These are phyloP conservation scores for Kodamaea lidongshanica DNA, from an alignment of 805 yeast species.

Conservation along the genomic window DNA sequence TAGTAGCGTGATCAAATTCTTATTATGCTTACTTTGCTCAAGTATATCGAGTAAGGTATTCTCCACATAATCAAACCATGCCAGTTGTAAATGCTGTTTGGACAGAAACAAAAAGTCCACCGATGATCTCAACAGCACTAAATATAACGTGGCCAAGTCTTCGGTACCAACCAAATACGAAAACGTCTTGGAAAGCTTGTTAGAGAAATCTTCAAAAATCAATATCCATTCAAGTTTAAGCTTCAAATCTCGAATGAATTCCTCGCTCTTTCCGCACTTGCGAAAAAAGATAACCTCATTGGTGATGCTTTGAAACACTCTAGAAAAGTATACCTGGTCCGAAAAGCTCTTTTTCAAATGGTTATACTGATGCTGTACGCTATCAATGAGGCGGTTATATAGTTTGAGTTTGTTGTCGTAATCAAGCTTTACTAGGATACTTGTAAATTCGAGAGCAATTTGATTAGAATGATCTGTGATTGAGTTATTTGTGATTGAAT, in stretches of 20 bases:
- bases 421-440: conserved; percentile 18
- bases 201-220: conserved; percentile 22
- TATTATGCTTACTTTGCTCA: conserved; percentile 1
- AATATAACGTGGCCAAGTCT: neutral
- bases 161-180: conserved; percentile 1
- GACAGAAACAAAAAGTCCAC: conserved; percentile 5
- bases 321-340: conserved; percentile 9
- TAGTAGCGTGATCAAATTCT: conserved; percentile 7
- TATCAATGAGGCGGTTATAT: conserved; percentile 9
- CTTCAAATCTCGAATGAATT: conserved; percentile 16
- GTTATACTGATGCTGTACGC: conserved; percentile 13
- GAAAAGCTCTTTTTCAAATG: conserved; percentile 9
- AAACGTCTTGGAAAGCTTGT: conserved; percentile 10
- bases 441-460: conserved; percentile 10
- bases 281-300: conserved; percentile 10
- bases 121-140: conserved; percentile 2
- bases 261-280: conserved; percentile 8
- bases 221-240: conserved; percentile 24
- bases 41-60: neutral
- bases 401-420: conserved; percentile 11
- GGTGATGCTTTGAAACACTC: conserved; percentile 7
- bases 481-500: neutral
- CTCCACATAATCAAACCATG: conserved; percentile 2
- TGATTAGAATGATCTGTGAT: conserved; percentile 5
- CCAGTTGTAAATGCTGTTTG: conserved; percentile 1